Evolutionary conservation across 1,284 basidiomycete genomes (phyloP), one percentile per base, ranked within the genome.

Genomic region (Marasmius fiardii): DNA sequence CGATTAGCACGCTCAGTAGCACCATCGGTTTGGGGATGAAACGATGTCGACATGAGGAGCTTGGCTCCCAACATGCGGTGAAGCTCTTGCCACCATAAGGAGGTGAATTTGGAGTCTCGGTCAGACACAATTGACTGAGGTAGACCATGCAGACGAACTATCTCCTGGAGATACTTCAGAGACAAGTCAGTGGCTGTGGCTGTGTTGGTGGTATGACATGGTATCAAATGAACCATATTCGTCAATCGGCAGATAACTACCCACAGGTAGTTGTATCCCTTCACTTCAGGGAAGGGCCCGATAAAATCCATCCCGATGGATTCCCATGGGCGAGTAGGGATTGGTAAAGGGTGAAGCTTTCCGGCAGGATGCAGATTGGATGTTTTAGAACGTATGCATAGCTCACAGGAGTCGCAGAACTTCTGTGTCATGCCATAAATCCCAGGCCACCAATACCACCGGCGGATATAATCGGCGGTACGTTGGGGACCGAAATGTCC

Each of bases 391-490:
- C 23, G 44, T 23, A 58, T 58, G 31, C 65, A 66, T 2, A 37
- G 41, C 12, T 23, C 50, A 52, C 67, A 68, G 1, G 53, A 53
- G 1, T 55, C 37, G 43, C 65, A 67, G 48, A 61, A 67, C 11
- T 47, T 49, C 1, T 61, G 24, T 45, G 6, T 61, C 57, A 43
- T 67, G 52, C 4, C n/a, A 1, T 58, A 62, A 1, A 73, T 60
- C 1, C 34, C 48, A 0, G 67, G 67, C 72, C 72, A 74, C 71
- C 71, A 74, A 50, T 64, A 71, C 62, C 62, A 69, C 3, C 59
- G 51, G 14, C 64, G 56, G 0, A 71, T 6, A 48, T 70, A 71
- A 4, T 66, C 65, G 0, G 53, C 51, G 0, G 70, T 71, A 14
- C 64, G 60, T 24, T 61, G 56, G 0, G 53, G 1, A 0, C 68